Base-by-base conservation (phyloP, 495 filamentous ascomycete species). In the Rusavskia elegans region DNA sequence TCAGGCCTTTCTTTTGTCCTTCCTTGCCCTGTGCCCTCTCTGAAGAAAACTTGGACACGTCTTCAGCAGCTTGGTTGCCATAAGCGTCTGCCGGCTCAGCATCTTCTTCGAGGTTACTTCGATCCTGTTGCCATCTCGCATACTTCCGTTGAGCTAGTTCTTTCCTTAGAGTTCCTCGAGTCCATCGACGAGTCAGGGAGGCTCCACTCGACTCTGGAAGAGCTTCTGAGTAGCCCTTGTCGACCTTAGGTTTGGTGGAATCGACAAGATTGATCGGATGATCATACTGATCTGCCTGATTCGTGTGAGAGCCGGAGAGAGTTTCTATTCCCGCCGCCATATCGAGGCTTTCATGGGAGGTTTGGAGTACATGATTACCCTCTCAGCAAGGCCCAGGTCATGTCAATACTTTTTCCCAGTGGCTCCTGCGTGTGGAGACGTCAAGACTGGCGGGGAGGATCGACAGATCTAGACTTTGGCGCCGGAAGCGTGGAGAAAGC, bases 81-180 rank as follows among this genome's bases (percentile, higher is more conserved):
- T 29, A 62, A 17, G 55, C 50, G 20, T 58, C 53, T 7, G 57
- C 55, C 27, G 54, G 17, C 6, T 29, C 44, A 0, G 61, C 39
- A 27, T 70, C 54, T 1, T 66, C 63, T 8, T 71, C n/a, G 8
- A 13, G 16, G 20, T 46, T 14, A 29, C 23, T 61, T 48, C 65
- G 69, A 42, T 75, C 71, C 16, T 72, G 70, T 50, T 83, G 75
- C 66, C 77, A 84, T 64, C 79, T 81, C 9, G 74, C 71, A 50
- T 81, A 83, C 63, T 81, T 83, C 48, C 79, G 65, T 54, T 68
- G 72, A 8, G 69, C 60, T 13, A 79, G 61, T 55, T 74, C 70
- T 19, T 70, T 62, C 14, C 71, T 71, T 17, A 80, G 62, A 16
- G 57, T 51, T 32, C 60, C 57, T 8, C 62, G 68, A 7, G 61